These are phyloP conservation scores for Epichloe festucae DNA, from an alignment of 2,329 filamentous ascomycete genomes.

Conservation along the genomic window DNA sequence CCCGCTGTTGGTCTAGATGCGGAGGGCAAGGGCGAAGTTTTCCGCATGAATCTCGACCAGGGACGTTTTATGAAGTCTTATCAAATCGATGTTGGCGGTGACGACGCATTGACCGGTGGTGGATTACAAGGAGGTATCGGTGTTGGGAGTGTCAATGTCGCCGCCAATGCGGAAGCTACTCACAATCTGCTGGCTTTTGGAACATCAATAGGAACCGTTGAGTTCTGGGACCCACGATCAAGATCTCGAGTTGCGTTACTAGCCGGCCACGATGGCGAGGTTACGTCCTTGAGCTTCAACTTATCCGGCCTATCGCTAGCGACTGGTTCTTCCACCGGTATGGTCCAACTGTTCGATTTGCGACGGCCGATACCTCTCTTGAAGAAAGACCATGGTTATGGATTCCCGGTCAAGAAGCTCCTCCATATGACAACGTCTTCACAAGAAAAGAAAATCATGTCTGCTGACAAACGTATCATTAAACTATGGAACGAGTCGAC, in stretches of 20 bases:
- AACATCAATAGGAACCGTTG: conserved; percentile 86
- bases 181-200: conserved; percentile 90
- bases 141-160: conserved; percentile 77
- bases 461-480: conserved; percentile 88
- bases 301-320: conserved; percentile 73
- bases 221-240: conserved; percentile 89
- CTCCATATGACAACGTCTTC: conserved; percentile 58
- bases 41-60: conserved; percentile 78
- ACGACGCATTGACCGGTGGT: conserved; percentile 57
- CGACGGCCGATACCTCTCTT: conserved; percentile 75
- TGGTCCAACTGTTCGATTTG: conserved; percentile 84
- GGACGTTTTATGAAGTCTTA: conserved; percentile 93
- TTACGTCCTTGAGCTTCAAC: conserved; percentile 81
- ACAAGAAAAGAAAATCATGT: conserved; percentile 76
- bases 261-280: conserved; percentile 53
- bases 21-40: conserved; percentile 84
- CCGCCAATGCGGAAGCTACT: conserved; percentile 72
- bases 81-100: conserved; percentile 77
- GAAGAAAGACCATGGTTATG: conserved; percentile 92
- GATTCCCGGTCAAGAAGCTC: conserved; percentile 80
- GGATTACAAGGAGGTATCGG: conserved; percentile 78
- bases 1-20: conserved; percentile 78
- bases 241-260: conserved; percentile 71
- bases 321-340: conserved; percentile 74
- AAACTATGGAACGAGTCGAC: conserved; percentile 85